These are phyloP conservation scores for Phaeotremella fagi DNA, from an alignment of 768 basidiomycete species.

Conservation along the genomic window DNA sequence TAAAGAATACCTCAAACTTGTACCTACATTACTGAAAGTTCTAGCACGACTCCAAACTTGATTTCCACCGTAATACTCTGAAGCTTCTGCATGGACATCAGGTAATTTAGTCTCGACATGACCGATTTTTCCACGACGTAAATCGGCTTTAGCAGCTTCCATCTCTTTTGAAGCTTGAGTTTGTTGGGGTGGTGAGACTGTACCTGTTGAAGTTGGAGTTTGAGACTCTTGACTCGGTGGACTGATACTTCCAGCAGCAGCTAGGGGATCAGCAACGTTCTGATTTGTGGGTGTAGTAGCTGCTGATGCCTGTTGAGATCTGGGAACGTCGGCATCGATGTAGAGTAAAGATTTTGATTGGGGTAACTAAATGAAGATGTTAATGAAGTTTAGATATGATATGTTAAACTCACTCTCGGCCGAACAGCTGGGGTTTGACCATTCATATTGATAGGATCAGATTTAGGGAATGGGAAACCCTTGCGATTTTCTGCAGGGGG, in stretches of 20 bases:
- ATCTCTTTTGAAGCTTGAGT: conserved; percentile 1
- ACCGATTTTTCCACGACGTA: conserved; percentile 23
- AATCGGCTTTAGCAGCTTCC: conserved; percentile 2
- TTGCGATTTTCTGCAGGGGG: no score
- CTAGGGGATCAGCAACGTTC: conserved; percentile 19
- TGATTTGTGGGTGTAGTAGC: conserved; percentile 24
- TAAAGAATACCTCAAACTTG: conserved; percentile 37
- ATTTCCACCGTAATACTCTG: conserved; percentile 74
- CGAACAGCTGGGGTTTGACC: no score
- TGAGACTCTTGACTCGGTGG: neutral
- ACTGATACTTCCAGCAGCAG: conserved; percentile 12
- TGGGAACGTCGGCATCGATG: conserved; percentile 44
- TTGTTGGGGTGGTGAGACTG: neutral
- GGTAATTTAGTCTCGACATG: conserved; percentile 31
- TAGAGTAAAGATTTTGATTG: conserved; percentile 46
- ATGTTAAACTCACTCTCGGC: conserved; percentile 10
- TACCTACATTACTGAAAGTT: conserved; percentile 85
- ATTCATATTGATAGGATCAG: no score
- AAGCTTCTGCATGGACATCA: conserved; percentile 62
- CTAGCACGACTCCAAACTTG: conserved; percentile 75
- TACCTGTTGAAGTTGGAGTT: neutral
- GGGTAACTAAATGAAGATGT: conserved; percentile 29
- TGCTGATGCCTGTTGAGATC: conserved; percentile 24
- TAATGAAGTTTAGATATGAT: neutral
- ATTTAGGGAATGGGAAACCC: no score